phyloP scores from a whole-genome alignment of 1,139 yeast species.

The Candida sp. region DNA sequence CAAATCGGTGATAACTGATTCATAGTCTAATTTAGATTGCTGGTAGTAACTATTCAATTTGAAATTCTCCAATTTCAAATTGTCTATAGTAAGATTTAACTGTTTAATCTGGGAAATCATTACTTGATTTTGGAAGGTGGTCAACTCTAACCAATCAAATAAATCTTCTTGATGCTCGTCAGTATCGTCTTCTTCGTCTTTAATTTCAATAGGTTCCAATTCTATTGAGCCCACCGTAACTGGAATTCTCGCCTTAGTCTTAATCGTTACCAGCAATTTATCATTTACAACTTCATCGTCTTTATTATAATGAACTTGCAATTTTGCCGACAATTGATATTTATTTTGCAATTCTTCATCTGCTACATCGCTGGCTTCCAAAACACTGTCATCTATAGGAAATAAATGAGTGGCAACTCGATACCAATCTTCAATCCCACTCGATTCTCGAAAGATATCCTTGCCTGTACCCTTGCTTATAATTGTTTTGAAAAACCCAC shows the following conservation, averaged over 20 bases:
- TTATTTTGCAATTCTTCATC: conserved; percentile 5
- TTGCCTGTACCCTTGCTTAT: conserved; percentile 3
- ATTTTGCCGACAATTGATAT: conserved; percentile 8
- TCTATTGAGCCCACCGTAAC: conserved; percentile 21
- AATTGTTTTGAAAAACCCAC: conserved; percentile 10
- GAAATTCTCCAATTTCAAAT: conserved; percentile 10
- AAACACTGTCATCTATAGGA: conserved; percentile 11
- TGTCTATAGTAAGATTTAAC: conserved; percentile 5
- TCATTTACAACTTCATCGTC: conserved; percentile 7
- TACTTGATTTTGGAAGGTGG: conserved; percentile 13
- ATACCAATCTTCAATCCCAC: conserved; percentile 7
- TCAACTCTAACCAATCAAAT: conserved; percentile 26
- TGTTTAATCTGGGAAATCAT: conserved; percentile 6
- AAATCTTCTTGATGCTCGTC: conserved; percentile 11
- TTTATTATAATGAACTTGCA: conserved; percentile 7
- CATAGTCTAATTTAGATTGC: conserved; percentile 19
- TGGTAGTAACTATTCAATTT: conserved; percentile 14
- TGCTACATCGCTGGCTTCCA: conserved; percentile 6
- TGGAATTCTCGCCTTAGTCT: conserved; percentile 20
- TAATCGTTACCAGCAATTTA: conserved; percentile 16
- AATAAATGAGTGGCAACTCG: conserved; percentile 9
- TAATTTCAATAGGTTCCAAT: conserved; percentile 14
- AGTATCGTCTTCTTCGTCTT: conserved; percentile 8
- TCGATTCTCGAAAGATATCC: conserved; percentile 7
- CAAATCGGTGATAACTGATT: conserved; percentile 26